Evolutionary conservation across 75 land plant genomes (phyloP).

Genomic region (Selaginella tamariscina): DNA sequence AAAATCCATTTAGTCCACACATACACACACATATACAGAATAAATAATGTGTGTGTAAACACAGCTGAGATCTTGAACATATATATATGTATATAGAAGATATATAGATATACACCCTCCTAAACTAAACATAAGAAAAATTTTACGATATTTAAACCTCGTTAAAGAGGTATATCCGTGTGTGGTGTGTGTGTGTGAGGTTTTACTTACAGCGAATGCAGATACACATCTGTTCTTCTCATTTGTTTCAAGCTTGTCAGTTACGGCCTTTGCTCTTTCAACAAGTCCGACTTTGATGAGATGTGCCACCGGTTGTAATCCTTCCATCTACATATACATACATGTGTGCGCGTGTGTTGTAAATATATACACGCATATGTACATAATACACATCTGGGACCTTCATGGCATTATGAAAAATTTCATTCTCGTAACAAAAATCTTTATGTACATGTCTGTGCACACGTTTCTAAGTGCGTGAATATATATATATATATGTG

Average conservation of each 20-base stretch:
- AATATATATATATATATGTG: too few relatives aligned
- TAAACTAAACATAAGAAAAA: neutral
- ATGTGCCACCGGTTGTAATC: neutral
- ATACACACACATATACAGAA: neutral
- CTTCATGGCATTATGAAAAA: too few relatives aligned
- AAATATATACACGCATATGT: too few relatives aligned
- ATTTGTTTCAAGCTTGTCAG: neutral
- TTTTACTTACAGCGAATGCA: neutral
- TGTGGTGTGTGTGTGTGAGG: too few relatives aligned
- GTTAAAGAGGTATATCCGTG: too few relatives aligned
- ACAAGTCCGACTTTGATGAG: neutral
- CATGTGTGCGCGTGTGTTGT: too few relatives aligned
- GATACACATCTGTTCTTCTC: neutral
- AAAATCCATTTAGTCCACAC: too few relatives aligned
- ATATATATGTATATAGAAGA: neutral
- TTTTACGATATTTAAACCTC: neutral
- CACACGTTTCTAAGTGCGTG: too few relatives aligned
- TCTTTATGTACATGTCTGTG: too few relatives aligned
- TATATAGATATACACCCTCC: neutral
- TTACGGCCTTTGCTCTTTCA: neutral
- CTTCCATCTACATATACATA: too few relatives aligned
- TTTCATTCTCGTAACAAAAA: too few relatives aligned
- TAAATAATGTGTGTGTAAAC: neutral
- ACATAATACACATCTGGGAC: too few relatives aligned
- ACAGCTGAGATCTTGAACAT: neutral